Base-by-base conservation (phyloP, 805 yeast genomes). In the Zygoascus biomembranicola region DNA sequence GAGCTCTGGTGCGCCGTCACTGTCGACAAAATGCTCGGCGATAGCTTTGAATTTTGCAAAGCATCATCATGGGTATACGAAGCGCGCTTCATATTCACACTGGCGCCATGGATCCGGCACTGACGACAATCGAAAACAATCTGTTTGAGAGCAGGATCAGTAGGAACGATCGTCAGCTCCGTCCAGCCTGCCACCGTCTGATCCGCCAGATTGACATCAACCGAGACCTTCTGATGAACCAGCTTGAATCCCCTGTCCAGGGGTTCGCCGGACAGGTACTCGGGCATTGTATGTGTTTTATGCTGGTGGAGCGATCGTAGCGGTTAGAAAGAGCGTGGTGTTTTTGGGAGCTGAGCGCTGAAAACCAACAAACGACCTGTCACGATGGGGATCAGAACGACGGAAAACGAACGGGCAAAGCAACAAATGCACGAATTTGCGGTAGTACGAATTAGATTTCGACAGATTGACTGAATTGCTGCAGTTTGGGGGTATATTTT, bases 61-160 rank as follows among this genome's bases (percentile, higher is more conserved):
- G 70, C 64, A 62, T 88, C 96, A 9, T 74, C 71, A 63, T 84
- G 79, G 14, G 69, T 64, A 63, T 75, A 89, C 43, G 74, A 68
- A 1, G 82, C 78, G 55, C 77, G 73, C 58, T 81, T 74, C 52
- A 80, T 78, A 61, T 85, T 90, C 44, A 94, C 78, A 37, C 73
- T 73, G 5, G 89, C 85, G 26, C 79, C 78, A 23, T 77, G 75
- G 39, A 94, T 78, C 39, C 49, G 47, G 23, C 68, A 60, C 45
- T 87, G 88, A 51, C 96, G 79, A 55, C 95, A 87, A 66, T 94
- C 98, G 50, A 94, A 72, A 51, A 79, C 78, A 26, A 94, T 72
- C 10, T 72, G 71, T 54, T 78, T 79, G 46, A 92, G 70, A 1
- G 73, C 62, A 19, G 82, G 71, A 50, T 82, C 79, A 14, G 80